Base-by-base conservation (phyloP, 176 grass and related monocot genomes). In the Oryza australiensis region DNA sequence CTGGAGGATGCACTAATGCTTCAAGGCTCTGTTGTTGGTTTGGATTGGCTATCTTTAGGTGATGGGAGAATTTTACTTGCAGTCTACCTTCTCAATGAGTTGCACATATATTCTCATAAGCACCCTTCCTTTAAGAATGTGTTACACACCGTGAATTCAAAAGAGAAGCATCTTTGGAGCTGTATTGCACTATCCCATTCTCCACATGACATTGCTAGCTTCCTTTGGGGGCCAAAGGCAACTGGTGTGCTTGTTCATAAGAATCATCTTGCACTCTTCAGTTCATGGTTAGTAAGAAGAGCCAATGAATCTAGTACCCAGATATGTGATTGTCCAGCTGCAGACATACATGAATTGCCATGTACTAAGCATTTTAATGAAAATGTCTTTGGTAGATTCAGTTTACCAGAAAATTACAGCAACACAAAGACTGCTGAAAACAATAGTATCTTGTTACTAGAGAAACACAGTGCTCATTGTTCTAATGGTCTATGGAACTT, bases 181-280 rank as follows among this genome's bases (percentile, higher is more conserved):
- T 94, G 92, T 85, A 91, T 94, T 89, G 92, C 86, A 86, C 40
- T 88, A 76, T 76, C 78, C 64, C 84, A 75, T 81, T 86, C 86
- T 89, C 82, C 72, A 66, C 87, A 94, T 75, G 76, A 89, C 76
- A 85, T 94, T 84, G 86, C 79, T 11, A 80, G 79, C 35, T 98
- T 98, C 76, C 77, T 86, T 43, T 98, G 95, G 95, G 95, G 95
- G 32, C 92, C 95, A 66, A 93, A 94, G 79, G 82, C 85, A 37
- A 93, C 88, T 82, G 76, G 87, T 57, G 82, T 91, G 33, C 86
- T 98, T 93, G 75, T 98, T 86, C 92, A 98, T 62, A 87, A 88
- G 32, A 93, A 91, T 46, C 95, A 98, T 91, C 35, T 98, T 78
- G 92, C 95, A 69, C 77, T 98, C 33, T 98, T 83, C 48, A 89